A percentile compares a stretch with the other conserved stretches of the same genome.
These are phyloP conservation scores for Manihot esculenta DNA, from an alignment of 441 rosid species.

Conservation along the genomic window DNA sequence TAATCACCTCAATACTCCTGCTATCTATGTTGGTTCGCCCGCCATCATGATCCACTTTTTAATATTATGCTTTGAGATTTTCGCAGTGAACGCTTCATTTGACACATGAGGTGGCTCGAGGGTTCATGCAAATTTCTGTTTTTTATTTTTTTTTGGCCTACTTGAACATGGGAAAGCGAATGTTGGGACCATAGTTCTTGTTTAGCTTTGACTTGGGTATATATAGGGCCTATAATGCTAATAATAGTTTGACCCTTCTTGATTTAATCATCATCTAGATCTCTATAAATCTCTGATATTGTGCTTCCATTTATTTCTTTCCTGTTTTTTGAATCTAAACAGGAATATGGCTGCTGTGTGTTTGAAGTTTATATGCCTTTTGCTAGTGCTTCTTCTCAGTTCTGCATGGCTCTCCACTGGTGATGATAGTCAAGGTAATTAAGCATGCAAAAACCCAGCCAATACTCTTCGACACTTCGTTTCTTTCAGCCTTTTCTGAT, in stretches of 20 bases:
- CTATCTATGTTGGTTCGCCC: neutral
- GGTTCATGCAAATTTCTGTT: conserved; percentile 30
- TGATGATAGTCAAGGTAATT: conserved; percentile 27
- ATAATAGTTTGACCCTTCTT: conserved; percentile 8
- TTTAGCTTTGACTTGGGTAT: conserved; percentile 10
- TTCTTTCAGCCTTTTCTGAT: too few species aligned
- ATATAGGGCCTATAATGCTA: conserved; percentile 15
- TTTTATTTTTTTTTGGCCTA: neutral
- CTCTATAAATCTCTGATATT: conserved; percentile 8
- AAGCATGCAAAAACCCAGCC: neutral
- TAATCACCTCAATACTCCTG: neutral
- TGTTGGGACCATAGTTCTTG: conserved; percentile 20
- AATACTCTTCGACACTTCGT: too few species aligned
- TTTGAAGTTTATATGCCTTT: conserved; percentile 13
- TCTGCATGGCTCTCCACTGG: conserved; percentile 12
- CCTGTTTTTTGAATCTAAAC: conserved; percentile 7
- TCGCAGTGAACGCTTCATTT: conserved; percentile 15
- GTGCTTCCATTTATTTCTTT: conserved; percentile 18
- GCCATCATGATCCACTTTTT: neutral
- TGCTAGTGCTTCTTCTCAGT: conserved; percentile 16
- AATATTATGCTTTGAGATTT: conserved; percentile 30
- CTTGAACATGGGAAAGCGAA: conserved; percentile 12
- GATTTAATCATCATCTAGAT: neutral
- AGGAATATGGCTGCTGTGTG: conserved; percentile 20
- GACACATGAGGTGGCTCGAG: conserved; percentile 50